Evolutionary conservation across 352 stramenopile species (phyloP), one percentile per base, ranked within the genome.

Genomic region (Blastocystis sp.): DNA sequence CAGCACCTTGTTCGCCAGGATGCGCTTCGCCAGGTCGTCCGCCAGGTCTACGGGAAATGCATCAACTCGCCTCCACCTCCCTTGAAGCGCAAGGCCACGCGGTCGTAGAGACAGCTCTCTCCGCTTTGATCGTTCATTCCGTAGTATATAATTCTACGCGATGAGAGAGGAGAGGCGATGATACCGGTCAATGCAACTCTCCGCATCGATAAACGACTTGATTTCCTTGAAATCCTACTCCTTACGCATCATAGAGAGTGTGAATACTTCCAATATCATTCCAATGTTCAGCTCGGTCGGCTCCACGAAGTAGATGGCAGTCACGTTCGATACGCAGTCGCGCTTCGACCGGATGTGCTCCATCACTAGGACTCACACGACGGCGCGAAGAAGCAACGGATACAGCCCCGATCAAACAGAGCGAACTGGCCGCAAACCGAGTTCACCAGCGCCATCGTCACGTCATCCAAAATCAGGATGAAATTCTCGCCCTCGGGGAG

Each of bases 121-220:
- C 66, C 66, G 60, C 66, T 77, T 10, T 23, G n/a, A 77, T 77
- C 66, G 5, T 77, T 43, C 66, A 77, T 77, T 59, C 66, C 66
- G 45, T 43, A 77, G 52, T 77, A 77, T 34, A 60, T 77, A 14
- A 77, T 53, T 59, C 66, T 77, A 77, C 66, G 28, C 28, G n/a
- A 3, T 60, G 19, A 77, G 17, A 61, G 7, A 71, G 43, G 5
- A 10, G 60, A 61, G 19, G 14, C 4, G 52, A 61, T 19, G 19
- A n/a, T 61, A 77, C 66, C 66, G 21, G 52, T 77, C 66, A 21
- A 77, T 77, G 60, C 66, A 77, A 77, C 66, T 60, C 66, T 77
- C 66, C n/a, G 66, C 66, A 53, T 43, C 66, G 45, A 77, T 41
- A 77, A 77, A 77, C 66, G 66, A 77, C 66, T 77, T 77, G 40